Evolutionary conservation across 371 early-diverging fungal genomes (phyloP).

Genomic region (Apophysomyces elegans): DNA sequence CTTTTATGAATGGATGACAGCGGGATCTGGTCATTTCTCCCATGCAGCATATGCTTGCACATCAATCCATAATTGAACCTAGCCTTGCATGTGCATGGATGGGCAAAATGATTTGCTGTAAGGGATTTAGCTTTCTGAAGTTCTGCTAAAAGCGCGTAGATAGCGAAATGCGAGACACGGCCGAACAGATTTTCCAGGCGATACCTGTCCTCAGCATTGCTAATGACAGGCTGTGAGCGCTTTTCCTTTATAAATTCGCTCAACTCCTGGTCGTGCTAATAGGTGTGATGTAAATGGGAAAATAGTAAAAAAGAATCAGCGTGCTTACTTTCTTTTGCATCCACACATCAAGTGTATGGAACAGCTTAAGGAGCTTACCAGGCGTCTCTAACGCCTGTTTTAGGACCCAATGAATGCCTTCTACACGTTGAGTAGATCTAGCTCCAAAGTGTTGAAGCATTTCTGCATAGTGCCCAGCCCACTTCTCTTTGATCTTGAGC

Average conservation of each 20-base stretch:
- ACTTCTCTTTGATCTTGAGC: conserved; percentile 7
- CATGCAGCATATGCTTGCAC: neutral
- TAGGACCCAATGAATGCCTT: conserved; percentile 5
- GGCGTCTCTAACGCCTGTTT: conserved; percentile 1
- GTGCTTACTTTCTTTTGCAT: neutral
- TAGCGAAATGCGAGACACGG: neutral
- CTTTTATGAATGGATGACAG: neutral
- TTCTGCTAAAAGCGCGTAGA: too few relatives aligned
- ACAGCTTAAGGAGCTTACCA: neutral
- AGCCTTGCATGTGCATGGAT: too few relatives aligned
- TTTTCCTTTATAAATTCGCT: neutral
- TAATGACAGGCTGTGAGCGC: neutral
- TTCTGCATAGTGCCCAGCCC: conserved; percentile 12
- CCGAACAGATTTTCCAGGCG: neutral
- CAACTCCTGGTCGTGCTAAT: neutral
- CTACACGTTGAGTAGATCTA: conserved; percentile 15
- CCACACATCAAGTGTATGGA: conserved; percentile 2
- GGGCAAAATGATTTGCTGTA: too few relatives aligned
- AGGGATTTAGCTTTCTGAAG: too few relatives aligned
- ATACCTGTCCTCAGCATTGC: neutral
- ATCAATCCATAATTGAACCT: too few relatives aligned
- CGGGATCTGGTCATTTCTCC: neutral
- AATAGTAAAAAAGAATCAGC: neutral
- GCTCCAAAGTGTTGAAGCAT: conserved; percentile 15
- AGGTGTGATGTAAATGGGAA: neutral